Evolutionary conservation across 306 rosid species (phyloP).

Genomic region (Medicago arabica): DNA sequence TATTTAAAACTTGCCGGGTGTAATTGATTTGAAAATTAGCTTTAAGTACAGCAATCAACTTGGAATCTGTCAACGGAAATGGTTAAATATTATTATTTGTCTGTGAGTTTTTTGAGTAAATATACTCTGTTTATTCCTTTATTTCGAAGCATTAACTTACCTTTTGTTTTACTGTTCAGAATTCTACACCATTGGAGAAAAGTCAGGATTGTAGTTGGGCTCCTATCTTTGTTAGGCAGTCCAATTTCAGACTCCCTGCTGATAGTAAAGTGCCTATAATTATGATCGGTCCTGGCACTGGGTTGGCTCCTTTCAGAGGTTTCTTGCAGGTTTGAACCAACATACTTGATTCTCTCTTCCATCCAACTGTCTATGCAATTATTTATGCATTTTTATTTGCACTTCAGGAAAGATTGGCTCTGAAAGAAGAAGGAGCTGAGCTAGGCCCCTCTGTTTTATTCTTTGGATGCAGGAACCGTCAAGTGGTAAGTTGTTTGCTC

Average conservation of each 20-base stretch:
- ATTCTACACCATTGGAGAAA: conserved; percentile 71
- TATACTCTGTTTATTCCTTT: background rate
- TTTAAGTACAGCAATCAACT: background rate
- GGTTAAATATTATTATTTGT: conserved; percentile 9
- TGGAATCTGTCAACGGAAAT: conserved; percentile 13
- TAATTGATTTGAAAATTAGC: background rate
- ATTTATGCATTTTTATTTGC: conserved; percentile 26
- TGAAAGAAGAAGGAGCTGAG: conserved; percentile 74
- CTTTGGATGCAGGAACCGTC: conserved; percentile 94
- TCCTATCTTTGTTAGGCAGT: conserved; percentile 90
- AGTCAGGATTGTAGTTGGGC: conserved; percentile 87
- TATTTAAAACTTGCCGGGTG: background rate
- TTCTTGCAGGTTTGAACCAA: conserved; percentile 82
- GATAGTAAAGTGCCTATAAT: conserved; percentile 81
- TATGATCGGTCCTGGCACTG: conserved; percentile 99
- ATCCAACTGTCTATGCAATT: conserved; percentile 22
- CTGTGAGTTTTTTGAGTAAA: background rate
- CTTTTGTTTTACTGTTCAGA: conserved; percentile 56
- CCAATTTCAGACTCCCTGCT: conserved; percentile 89
- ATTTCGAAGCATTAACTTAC: conserved; percentile 6
- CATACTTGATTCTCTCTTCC: conserved; percentile 27
- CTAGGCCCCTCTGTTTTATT: conserved; percentile 79
- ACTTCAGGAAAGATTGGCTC: conserved; percentile 86
- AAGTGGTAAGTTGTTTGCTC: conserved; percentile 61
- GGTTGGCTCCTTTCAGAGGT: conserved; percentile 99